Evolutionary conservation across 2,329 filamentous ascomycete genomes (phyloP), one percentile per base, ranked within the genome.

Genomic region (Diaporthe helianthi): DNA sequence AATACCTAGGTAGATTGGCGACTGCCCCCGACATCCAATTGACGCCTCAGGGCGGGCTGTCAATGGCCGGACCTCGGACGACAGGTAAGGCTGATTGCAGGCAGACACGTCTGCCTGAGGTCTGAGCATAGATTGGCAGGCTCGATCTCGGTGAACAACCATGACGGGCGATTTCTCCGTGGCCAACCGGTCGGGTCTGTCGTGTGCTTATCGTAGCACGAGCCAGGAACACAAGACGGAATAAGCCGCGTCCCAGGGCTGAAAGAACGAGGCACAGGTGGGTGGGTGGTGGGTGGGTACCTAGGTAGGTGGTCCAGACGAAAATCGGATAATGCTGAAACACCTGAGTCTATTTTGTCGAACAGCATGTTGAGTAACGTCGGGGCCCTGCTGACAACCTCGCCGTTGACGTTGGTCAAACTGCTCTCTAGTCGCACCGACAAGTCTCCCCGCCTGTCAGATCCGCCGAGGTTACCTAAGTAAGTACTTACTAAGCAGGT

Each of bases 321-420:
- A 66, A 46, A 66, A 54, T 26, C 51, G 51, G 51, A 66, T 33
- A 66, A 54, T 54, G 49, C 52, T 46, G 63, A 53, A 65, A 65
- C 49, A 31, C 19, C 36, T 52, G 58, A 36, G 1, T 12, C 26
- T 47, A n/a, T 9, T 9, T 1, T 33, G 41, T 47, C 41, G 4
- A 61, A 31, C 46, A 46, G 38, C 33, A 33, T 12, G 33, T 12
- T 12, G 9, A 33, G 7, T 12, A 33, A 10, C 54, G 38, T 46
- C 38, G 38, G 38, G 38, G 38, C 55, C 15, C 13, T 60, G 55
- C 29, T 46, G 55, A 33, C 6, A 17, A 38, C 17, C 24, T 33
- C 33, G 33, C 9, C 3, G 36, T 47, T 12, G 55, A 24, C 54
- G 54, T 60, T 9, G 13, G 36, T 5, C n/a, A n/a, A n/a, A n/a